A percentile compares a stretch with the other conserved stretches of the same genome.
These are phyloP conservation scores for Rhizoclosmatium sp. DNA, from an alignment of 192 early-diverging fungal species.

Conservation along the genomic window DNA sequence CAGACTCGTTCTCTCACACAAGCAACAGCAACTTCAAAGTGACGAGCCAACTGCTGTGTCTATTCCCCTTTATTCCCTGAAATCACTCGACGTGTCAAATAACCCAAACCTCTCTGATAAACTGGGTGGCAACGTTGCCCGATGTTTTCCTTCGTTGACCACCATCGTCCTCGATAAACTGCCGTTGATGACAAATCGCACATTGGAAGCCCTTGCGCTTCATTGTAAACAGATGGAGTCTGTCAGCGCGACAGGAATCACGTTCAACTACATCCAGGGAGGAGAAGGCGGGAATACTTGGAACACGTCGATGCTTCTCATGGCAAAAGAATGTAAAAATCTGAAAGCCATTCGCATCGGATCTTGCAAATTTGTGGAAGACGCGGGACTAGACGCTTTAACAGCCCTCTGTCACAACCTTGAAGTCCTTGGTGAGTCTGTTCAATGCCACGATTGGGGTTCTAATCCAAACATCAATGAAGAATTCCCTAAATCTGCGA, in stretches of 20 bases:
- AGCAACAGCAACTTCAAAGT: background rate
- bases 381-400: background rate
- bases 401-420: conserved; percentile 25
- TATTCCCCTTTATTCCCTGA: background rate
- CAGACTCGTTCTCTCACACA: background rate
- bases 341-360: conserved; percentile 19
- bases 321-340: conserved; percentile 34
- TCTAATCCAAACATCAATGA: too few species aligned
- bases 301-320: background rate
- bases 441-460: too few species aligned
- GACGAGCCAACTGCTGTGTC: background rate
- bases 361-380: conserved; percentile 30
- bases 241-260: conserved; percentile 7
- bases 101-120: conserved; percentile 5
- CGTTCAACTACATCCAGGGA: background rate
- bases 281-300: conserved; percentile 21
- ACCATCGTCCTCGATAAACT: background rate
- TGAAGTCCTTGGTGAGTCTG: conserved; percentile 14
- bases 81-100: conserved; percentile 14
- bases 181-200: background rate
- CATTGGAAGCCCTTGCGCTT: conserved; percentile 7
- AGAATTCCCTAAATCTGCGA: conserved; percentile 34
- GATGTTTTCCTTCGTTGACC: conserved; percentile 15
- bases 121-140: conserved; percentile 12
- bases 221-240: conserved; percentile 16